Evolutionary conservation across 2,329 filamentous ascomycete species (phyloP).

Genomic region (Macrophomina tecta): DNA sequence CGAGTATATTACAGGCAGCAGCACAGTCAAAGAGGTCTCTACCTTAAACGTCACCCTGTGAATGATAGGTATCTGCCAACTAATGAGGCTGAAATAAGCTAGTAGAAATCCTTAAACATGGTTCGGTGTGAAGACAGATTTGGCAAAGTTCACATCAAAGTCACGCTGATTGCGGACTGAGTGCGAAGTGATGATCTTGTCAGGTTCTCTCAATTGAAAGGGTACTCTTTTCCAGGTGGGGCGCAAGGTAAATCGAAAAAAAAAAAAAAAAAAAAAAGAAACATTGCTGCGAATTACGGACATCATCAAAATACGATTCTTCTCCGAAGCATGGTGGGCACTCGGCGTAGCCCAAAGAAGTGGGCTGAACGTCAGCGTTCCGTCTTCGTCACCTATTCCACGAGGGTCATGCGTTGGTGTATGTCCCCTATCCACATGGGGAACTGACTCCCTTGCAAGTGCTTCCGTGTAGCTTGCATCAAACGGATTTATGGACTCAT

Average conservation of each 20-base stretch:
- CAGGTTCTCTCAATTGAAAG: too few species aligned
- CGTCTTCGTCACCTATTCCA: neutral
- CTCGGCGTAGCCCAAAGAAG: too few species aligned
- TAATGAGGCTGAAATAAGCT: neutral
- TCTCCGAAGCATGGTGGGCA: too few species aligned
- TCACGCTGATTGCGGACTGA: neutral
- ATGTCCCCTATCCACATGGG: neutral
- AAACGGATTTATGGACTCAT: neutral
- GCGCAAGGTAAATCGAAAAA: too few species aligned
- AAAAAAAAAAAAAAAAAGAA: too few species aligned
- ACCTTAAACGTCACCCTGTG: neutral
- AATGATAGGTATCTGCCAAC: neutral
- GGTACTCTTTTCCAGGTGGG: too few species aligned
- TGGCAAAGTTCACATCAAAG: neutral
- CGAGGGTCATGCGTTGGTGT: too few species aligned
- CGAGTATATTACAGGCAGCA: too few species aligned
- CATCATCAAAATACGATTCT: too few species aligned
- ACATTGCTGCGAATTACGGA: too few species aligned
- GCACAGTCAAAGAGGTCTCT: neutral
- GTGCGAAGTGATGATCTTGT: too few species aligned
- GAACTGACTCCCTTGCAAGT: neutral
- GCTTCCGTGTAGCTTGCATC: neutral
- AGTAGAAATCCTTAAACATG: neutral
- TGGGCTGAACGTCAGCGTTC: neutral
- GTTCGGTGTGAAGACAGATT: neutral